phyloP scores from a whole-genome alignment of 257 asterid genomes.

The Linaria vulgaris region DNA sequence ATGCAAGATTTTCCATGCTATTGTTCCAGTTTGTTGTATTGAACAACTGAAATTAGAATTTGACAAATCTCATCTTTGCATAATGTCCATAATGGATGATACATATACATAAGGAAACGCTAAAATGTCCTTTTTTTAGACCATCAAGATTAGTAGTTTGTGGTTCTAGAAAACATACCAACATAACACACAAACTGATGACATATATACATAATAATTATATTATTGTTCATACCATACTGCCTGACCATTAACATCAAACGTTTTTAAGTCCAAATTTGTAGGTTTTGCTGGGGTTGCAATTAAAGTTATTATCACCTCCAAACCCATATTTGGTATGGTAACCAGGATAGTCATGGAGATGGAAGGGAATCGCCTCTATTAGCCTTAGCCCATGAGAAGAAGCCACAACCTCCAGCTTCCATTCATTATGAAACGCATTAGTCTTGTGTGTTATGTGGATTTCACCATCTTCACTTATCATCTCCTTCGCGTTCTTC shows the following conservation, averaged over 20 bases:
- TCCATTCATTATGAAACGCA: constrained; percentile 27
- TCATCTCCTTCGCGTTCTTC: constrained; percentile 39
- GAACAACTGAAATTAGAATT: no score
- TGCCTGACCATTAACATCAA: no score
- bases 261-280: constrained; percentile 21
- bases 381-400: constrained; percentile 21
- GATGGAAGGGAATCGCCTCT: constrained; percentile 22
- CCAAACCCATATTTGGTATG: constrained; percentile 39
- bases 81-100: no score
- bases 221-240: neutral
- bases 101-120: no score
- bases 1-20: no score
- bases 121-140: no score
- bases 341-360: constrained; percentile 34
- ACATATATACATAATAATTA: neutral
- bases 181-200: no score
- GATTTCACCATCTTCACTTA: constrained; percentile 33
- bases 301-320: constrained; percentile 33
- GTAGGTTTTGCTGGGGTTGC: constrained; percentile 34
- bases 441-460: constrained; percentile 51
- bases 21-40: no score
- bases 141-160: no score
- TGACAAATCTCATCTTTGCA: no score
- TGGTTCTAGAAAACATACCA: no score
- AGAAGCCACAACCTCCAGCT: constrained; percentile 22